Evolutionary conservation across 352 stramenopile species (phyloP).

Genomic region (Chrysophaeum taylorii): DNA sequence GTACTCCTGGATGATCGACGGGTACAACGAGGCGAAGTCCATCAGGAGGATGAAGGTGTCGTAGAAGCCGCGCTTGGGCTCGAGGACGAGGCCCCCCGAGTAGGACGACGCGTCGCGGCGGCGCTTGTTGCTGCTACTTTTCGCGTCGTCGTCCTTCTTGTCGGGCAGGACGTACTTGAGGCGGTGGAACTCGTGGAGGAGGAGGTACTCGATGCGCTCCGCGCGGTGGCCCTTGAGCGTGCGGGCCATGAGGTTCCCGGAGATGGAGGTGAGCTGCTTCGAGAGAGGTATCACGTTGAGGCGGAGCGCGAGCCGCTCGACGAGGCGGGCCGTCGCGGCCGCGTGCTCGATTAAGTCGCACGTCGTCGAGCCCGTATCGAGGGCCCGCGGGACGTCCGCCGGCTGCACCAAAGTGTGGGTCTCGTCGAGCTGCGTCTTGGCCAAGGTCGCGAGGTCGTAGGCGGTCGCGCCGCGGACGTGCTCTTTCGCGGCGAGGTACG

Average conservation of each 20-base stretch:
- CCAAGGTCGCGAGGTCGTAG: conserved; percentile 89
- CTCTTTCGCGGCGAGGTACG: conserved; percentile 93
- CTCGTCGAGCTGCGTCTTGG: conserved; percentile 82
- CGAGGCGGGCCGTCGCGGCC: conserved; percentile 87
- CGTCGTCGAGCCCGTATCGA: conserved; percentile 42
- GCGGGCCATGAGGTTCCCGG: conserved; percentile 91
- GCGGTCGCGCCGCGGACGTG: conserved; percentile 88
- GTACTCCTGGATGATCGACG: conserved; percentile 99
- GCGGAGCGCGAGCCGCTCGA: conserved; percentile 90
- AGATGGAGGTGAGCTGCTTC: conserved; percentile 96
- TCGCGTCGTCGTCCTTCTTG: conserved; percentile 34
- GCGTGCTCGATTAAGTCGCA: conserved; percentile 84
- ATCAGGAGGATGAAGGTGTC: conserved; percentile 99
- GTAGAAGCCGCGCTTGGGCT: conserved; percentile 98
- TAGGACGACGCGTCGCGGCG: conserved; percentile 71
- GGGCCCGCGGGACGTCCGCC: conserved; percentile 86
- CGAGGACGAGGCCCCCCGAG: conserved; percentile 94
- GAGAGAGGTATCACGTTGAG: conserved; percentile 94
- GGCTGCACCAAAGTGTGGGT: no score
- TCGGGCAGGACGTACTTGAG: conserved; percentile 96
- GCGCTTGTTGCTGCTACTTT: conserved; percentile 26
- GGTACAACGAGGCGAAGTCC: conserved; percentile 99
- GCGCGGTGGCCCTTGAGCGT: conserved; percentile 94
- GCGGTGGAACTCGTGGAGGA: conserved; percentile 97
- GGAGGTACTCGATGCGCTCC: conserved; percentile 96